phyloP scores from a whole-genome alignment of 225 moss, liverwort and hornwort species.

The Physcomitrellopsis africana region DNA sequence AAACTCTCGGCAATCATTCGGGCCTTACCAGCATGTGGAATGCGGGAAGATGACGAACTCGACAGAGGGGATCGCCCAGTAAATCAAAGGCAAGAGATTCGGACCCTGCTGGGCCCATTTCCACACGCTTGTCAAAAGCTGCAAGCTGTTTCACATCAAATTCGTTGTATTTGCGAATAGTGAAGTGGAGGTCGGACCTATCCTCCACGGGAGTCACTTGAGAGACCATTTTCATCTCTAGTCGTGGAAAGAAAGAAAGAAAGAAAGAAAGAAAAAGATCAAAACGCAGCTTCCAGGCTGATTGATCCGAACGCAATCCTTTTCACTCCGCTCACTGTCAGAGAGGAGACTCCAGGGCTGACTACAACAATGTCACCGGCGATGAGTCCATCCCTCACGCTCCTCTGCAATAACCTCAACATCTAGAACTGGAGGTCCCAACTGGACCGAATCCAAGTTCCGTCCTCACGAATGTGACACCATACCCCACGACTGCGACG shows the following conservation, averaged over 20 bases:
- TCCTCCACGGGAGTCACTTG: conserved; percentile 27
- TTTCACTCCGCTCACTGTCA: no score
- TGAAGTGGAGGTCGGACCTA: not conserved
- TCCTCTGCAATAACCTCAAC: no score
- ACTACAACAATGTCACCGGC: no score
- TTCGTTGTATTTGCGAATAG: conserved; percentile 38
- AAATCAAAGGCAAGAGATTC: conserved; percentile 74
- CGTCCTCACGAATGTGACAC: no score
- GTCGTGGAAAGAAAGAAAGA: not conserved
- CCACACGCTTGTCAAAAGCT: conserved; percentile 71
- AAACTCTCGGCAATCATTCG: no score
- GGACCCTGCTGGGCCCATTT: conserved; percentile 58
- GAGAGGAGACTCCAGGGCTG: no score
- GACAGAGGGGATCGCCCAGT: conserved; percentile 92
- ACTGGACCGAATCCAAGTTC: no score
- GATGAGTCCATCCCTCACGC: no score
- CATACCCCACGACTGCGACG: no score
- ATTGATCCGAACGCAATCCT: not conserved
- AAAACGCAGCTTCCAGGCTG: not conserved
- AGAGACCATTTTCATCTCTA: conserved; percentile 25
- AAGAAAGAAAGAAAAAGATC: not conserved
- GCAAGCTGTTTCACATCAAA: conserved; percentile 66
- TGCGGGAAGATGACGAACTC: conserved; percentile 81
- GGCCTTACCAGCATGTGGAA: conserved; percentile 83
- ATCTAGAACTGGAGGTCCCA: no score